phyloP scores from a whole-genome alignment of 352 stramenopile species.

The Phytophthora sansomeana region DNA sequence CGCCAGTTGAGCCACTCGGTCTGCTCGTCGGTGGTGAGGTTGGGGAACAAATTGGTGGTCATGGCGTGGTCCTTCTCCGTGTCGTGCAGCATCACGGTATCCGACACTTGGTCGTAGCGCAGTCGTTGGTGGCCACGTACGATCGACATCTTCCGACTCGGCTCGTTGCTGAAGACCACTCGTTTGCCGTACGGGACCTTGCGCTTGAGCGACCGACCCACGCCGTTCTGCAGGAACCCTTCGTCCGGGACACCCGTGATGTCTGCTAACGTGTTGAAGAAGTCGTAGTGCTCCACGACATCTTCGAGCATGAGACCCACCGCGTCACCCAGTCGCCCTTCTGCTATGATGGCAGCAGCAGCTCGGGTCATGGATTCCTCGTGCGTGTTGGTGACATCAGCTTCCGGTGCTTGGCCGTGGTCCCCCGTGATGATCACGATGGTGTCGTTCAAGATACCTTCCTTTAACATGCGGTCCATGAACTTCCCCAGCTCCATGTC shows the following conservation, averaged over 20 bases:
- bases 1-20: conserved; percentile 25
- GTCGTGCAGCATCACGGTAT: conserved; percentile 45
- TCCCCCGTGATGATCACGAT: conserved; percentile 65
- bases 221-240: conserved; percentile 45
- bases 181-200: conserved; percentile 38
- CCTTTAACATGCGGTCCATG: conserved; percentile 51
- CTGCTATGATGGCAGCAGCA: conserved; percentile 40
- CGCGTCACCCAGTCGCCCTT: conserved; percentile 40
- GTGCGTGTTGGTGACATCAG: conserved; percentile 41
- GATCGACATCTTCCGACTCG: conserved; percentile 42
- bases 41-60: conserved; percentile 42
- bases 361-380: conserved; percentile 46
- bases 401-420: conserved; percentile 56
- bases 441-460: conserved; percentile 58
- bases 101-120: conserved; percentile 49
- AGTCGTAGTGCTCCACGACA: conserved; percentile 46
- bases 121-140: conserved; percentile 46
- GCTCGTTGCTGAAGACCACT: conserved; percentile 67
- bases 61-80: conserved; percentile 47
- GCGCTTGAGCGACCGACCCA: conserved; percentile 55
- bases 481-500: conserved; percentile 60
- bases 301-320: conserved; percentile 41
- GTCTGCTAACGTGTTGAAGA: conserved; percentile 50
- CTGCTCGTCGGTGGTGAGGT: conserved; percentile 29
- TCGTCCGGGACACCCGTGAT: conserved; percentile 41